A percentile compares a stretch with the other conserved stretches of the same genome.
Conservation (phyloP, 2,329 filamentous ascomycete species). For the Ophiosphaerella korrae region DNA sequence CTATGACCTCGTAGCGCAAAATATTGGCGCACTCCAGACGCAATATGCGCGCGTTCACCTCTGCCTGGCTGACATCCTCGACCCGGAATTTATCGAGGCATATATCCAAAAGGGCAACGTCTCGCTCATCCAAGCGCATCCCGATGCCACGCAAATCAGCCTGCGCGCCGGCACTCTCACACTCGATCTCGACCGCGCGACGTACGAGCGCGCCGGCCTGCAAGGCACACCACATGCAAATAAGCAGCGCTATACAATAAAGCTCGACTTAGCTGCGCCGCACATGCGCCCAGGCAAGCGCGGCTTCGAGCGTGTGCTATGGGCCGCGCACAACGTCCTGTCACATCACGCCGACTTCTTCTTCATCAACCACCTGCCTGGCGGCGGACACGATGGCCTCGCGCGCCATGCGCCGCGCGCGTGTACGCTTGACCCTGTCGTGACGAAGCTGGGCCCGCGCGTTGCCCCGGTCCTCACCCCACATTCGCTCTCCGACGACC, state of each 20-base stretch:
- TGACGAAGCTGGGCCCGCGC: conserved; percentile 64
- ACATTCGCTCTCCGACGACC: conserved; percentile 58
- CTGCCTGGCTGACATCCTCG: conserved; percentile 72
- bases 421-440: too few relatives aligned
- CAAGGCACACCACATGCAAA: conserved; percentile 69
- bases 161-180: conserved; percentile 72
- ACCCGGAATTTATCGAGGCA: conserved; percentile 77
- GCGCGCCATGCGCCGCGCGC: too few relatives aligned
- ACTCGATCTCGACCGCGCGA: conserved; percentile 79
- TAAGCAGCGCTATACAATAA: conserved; percentile 78
- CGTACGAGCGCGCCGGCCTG: conserved; percentile 82
- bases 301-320: too few relatives aligned
- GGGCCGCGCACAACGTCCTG: too few relatives aligned
- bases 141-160: conserved; percentile 72
- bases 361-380: too few relatives aligned
- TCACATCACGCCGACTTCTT: too few relatives aligned
- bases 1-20: conserved; percentile 60
- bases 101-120: conserved; percentile 85
- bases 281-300: conserved; percentile 53
- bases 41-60: conserved; percentile 73
- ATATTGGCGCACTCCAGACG: conserved; percentile 51
- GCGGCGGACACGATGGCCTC: too few relatives aligned
- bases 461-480: conserved; percentile 1
- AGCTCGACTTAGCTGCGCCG: conserved; percentile 73
- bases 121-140: conserved; percentile 68